Evolutionary conservation across 148 eudicot species (phyloP), one percentile per base, ranked within the genome.

Genomic region (Amaranthus hypochondriacus): DNA sequence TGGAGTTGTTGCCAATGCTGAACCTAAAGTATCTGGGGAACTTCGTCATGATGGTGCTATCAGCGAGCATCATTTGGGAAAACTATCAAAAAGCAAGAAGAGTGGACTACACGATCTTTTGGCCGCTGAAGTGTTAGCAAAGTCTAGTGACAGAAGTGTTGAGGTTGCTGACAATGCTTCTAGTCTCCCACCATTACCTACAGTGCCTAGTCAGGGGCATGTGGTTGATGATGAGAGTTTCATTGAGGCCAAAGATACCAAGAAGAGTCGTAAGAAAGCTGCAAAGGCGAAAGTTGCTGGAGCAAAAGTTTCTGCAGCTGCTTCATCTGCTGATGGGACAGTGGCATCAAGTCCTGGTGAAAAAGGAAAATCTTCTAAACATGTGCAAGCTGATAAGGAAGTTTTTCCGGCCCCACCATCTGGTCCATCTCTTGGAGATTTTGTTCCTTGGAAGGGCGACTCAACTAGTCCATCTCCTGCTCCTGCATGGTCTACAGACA

Each of bases 371-470:
- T 71, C 62, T 62, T 77, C 84, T n/a, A 91, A 85, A 75, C 81
- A 70, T 62, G 68, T 71, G 54, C 92, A 80, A 66, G 83, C 76
- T 74, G 88, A 87, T 72, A 88, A 87, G 85, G 97, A 96, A 70
- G 81, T 86, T 7, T 78, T 92, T 73, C 91, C 96, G 48, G 83
- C 96, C 43, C 86, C 86, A 56, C 88, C 97, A 42, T 84, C 89
- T 57, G 95, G 96, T 71, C 96, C 99, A 63, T 92, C 97, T 75
- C 73, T 96, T 10, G 97, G 96, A 67, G 99, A 96, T 73, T 96
- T 90, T 86, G 94, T 95, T 64, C 77, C 78, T 21, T 96, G 99
- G 99, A 95, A 86, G 71, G 97, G 88, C 61, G 99, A 96, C 56
- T 62, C 94, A 12, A 77, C 86, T 4, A 87, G 82, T 77, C 79